phyloP scores from a whole-genome alignment of 2,329 filamentous ascomycete genomes.

The Elsinoe australis region DNA sequence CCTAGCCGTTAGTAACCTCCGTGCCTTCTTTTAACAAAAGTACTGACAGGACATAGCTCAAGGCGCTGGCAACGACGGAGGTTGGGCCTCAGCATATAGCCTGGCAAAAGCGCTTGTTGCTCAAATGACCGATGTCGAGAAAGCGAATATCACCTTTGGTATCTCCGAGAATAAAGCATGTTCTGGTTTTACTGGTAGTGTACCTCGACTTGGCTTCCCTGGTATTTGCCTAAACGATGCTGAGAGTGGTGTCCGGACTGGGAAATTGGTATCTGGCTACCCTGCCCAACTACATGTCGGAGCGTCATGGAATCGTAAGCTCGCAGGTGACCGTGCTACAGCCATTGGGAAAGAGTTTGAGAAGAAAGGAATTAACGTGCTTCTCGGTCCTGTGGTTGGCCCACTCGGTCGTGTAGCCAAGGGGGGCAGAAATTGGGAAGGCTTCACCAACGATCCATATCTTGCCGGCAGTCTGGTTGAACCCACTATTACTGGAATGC shows the following conservation, averaged over 20 bases:
- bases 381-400: slow-evolving; percentile 60
- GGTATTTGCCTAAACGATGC: slow-evolving; percentile 38
- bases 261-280: slow-evolving; percentile 38
- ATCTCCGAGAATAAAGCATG: slow-evolving; percentile 29
- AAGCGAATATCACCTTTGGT: slow-evolving; percentile 33
- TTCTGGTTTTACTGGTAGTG: slow-evolving; percentile 32
- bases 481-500: slow-evolving; percentile 49
- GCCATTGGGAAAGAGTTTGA: slow-evolving; percentile 52
- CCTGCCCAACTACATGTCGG: slow-evolving; percentile 38
- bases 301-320: slow-evolving; percentile 40
- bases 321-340: slow-evolving; percentile 42
- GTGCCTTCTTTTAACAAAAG: neutral
- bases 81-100: slow-evolving; percentile 29
- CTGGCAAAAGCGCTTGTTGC: slow-evolving; percentile 28
- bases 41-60: slow-evolving; percentile 21
- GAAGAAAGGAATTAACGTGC: slow-evolving; percentile 54
- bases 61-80: slow-evolving; percentile 27
- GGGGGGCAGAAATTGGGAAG: slow-evolving; percentile 64
- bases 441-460: slow-evolving; percentile 62
- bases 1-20: slow-evolving; percentile 25
- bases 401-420: slow-evolving; percentile 63
- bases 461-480: slow-evolving; percentile 49
- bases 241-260: slow-evolving; percentile 37
- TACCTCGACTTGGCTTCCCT: slow-evolving; percentile 33
- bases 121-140: slow-evolving; percentile 32